A percentile compares a stretch with the other conserved stretches of the same genome.
These are phyloP conservation scores for Acidomyces sp. DNA, from an alignment of 495 filamentous ascomycete genomes.

Conservation along the genomic window DNA sequence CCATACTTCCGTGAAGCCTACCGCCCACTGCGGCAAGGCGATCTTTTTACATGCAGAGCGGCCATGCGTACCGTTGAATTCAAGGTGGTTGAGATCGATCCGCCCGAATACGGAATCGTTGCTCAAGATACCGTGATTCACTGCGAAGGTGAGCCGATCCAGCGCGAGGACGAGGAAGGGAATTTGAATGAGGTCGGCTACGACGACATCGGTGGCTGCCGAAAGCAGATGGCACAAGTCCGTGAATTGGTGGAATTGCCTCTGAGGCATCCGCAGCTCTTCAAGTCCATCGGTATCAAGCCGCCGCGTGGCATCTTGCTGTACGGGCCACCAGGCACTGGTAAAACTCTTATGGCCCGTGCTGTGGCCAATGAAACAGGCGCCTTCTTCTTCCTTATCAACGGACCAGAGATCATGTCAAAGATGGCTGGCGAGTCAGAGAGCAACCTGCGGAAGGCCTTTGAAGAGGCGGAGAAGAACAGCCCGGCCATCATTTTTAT, in stretches of 20 bases:
- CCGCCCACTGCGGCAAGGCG: constrained; percentile 87
- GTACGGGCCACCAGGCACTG: constrained; percentile 93
- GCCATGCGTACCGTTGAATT: constrained; percentile 99
- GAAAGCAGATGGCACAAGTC: constrained; percentile 99
- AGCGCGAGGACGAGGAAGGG: constrained; percentile 96
- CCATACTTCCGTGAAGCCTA: constrained; percentile 99
- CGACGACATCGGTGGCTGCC: constrained; percentile 97
- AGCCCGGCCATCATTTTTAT: constrained; percentile 99
- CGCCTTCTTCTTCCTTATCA: constrained; percentile 98
- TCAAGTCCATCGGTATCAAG: constrained; percentile 99
- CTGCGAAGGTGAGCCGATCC: constrained; percentile 96
- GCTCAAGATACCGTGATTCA: constrained; percentile 98
- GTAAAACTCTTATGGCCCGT: constrained; percentile 98
- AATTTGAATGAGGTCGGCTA: constrained; percentile 98
- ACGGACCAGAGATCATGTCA: constrained; percentile 98
- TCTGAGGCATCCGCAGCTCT: constrained; percentile 89
- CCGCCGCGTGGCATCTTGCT: constrained; percentile 96
- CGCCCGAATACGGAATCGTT: constrained; percentile 95
- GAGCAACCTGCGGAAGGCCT: constrained; percentile 92
- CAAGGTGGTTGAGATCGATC: constrained; percentile 97
- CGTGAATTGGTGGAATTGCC: constrained; percentile 96
- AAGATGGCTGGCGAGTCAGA: constrained; percentile 99
- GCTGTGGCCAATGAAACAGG: constrained; percentile 98
- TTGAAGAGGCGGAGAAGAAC: constrained; percentile 99
- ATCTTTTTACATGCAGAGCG: constrained; percentile 91